These are phyloP conservation scores for Cardamine occulta DNA, from an alignment of 345 rosid species.

Conservation along the genomic window DNA sequence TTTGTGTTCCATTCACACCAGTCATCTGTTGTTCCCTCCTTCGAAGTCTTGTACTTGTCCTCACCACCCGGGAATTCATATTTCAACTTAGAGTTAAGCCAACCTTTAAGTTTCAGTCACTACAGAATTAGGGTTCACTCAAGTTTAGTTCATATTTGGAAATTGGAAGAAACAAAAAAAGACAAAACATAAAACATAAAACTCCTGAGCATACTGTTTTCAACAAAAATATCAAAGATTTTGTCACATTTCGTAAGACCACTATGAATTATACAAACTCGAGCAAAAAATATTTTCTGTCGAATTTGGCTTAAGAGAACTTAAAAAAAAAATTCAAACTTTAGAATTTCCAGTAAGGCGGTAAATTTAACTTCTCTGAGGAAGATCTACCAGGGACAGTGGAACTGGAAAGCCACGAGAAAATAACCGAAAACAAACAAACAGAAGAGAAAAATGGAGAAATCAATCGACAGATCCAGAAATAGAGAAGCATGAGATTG, in stretches of 20 bases:
- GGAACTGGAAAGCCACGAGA: not conserved
- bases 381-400: not conserved
- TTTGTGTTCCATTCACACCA: slow-evolving; percentile 6
- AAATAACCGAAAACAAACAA: not conserved
- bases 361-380: not conserved
- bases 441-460: not conserved
- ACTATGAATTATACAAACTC: not conserved
- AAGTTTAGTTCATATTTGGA: not conserved
- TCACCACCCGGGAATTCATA: slow-evolving; percentile 29
- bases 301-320: not conserved
- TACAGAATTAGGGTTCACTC: not conserved
- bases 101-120: not conserved
- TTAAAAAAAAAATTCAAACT: not conserved
- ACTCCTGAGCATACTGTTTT: not conserved
- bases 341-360: not conserved
- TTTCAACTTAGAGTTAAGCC: not conserved
- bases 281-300: not conserved
- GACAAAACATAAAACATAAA: too few relatives aligned
- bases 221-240: slow-evolving; percentile 6
- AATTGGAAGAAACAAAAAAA: not conserved
- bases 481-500: not conserved
- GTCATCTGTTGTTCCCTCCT: slow-evolving; percentile 17
- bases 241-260: not conserved
- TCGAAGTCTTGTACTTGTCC: slow-evolving; percentile 10
- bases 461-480: slow-evolving; percentile 30